Percentiles rank a stretch among this genome's conserved stretches.
phyloP scores from a whole-genome alignment of 176 grass and related monocot species.

The Oropetium thomaeum region DNA sequence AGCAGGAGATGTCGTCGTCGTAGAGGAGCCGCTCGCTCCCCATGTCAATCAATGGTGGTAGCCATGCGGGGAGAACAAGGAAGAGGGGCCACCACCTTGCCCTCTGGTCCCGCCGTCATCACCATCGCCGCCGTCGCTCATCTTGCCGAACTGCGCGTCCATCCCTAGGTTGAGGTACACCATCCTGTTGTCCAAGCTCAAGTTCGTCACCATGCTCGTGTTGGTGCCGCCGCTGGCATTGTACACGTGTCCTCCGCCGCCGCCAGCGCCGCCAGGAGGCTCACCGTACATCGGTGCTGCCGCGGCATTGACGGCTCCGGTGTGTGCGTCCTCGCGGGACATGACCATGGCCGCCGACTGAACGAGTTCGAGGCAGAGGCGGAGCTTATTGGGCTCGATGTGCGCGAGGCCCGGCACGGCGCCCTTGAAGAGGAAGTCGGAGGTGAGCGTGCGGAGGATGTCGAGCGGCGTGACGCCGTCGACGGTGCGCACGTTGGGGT shows the following conservation, averaged over 20 bases:
- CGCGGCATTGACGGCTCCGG: slow-evolving; percentile 30
- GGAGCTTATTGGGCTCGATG: slow-evolving; percentile 98
- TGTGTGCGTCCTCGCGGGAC: slow-evolving; percentile 83
- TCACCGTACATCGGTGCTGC: slow-evolving; percentile 61
- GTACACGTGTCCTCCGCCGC: slow-evolving; percentile 30
- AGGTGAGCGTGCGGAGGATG: slow-evolving; percentile 93
- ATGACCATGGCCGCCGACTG: slow-evolving; percentile 96
- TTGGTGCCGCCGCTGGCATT: slow-evolving; percentile 54
- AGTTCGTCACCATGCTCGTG: slow-evolving; percentile 70
- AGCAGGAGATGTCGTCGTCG: slow-evolving; percentile 53
- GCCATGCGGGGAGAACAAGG: slow-evolving; percentile 84
- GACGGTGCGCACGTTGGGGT: slow-evolving; percentile 95
- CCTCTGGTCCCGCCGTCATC: slow-evolving; percentile 55
- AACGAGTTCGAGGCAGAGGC: slow-evolving; percentile 94
- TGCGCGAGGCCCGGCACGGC: slow-evolving; percentile 83
- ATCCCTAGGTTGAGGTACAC: slow-evolving; percentile 95
- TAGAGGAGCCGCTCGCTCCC: slow-evolving; percentile 5
- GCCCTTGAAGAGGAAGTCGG: slow-evolving; percentile 98
- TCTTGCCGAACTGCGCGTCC: slow-evolving; percentile 83
- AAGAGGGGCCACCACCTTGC: slow-evolving; percentile 52
- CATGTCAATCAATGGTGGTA: slow-evolving; percentile 77
- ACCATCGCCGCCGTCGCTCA: slow-evolving; percentile 51
- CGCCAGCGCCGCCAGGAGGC: neutral
- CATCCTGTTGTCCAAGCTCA: slow-evolving; percentile 93
- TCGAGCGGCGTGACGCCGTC: slow-evolving; percentile 95